Evolutionary conservation across 768 basidiomycete species (phyloP).

Genomic region (Cystobasidium ongulense): DNA sequence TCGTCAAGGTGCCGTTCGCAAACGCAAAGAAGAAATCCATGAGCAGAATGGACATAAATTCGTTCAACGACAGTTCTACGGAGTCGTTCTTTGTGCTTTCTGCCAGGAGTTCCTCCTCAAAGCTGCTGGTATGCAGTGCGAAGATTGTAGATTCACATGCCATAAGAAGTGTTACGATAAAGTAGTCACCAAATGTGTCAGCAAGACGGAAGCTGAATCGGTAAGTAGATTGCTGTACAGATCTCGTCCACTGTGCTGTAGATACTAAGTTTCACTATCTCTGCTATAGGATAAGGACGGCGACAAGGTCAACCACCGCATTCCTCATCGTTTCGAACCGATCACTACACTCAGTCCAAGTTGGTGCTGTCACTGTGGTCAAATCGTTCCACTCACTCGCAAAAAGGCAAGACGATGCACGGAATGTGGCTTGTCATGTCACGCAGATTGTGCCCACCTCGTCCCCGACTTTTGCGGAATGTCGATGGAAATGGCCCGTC

Average conservation of each 20-base stretch:
- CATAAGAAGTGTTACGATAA: constrained; percentile 99
- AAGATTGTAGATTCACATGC: constrained; percentile 96
- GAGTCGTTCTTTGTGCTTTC: constrained; percentile 90
- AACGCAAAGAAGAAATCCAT: constrained; percentile 94
- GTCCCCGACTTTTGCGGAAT: constrained; percentile 99
- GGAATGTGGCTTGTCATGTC: constrained; percentile 93
- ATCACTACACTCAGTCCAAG: constrained; percentile 94
- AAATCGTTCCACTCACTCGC: constrained; percentile 88
- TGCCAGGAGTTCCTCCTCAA: constrained; percentile 97
- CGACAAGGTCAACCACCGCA: constrained; percentile 98
- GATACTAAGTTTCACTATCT: not conserved
- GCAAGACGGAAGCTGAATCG: constrained; percentile 78
- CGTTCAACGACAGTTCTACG: constrained; percentile 88
- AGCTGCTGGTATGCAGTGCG: constrained; percentile 86
- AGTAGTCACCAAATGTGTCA: constrained; percentile 98
- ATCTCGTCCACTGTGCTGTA: not conserved
- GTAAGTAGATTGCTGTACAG: constrained; percentile 51
- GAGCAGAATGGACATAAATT: constrained; percentile 99
- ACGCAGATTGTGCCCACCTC: constrained; percentile 76
- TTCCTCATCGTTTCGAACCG: constrained; percentile 95
- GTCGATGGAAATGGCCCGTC: constrained; percentile 98
- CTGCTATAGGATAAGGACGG: constrained; percentile 74
- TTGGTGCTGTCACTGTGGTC: constrained; percentile 98
- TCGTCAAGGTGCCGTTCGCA: constrained; percentile 93
- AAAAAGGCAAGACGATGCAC: constrained; percentile 94